A percentile compares a stretch with the other conserved stretches of the same genome.
These are phyloP conservation scores for Ambrosia artemisiifolia DNA, from an alignment of 129 eudicot species.

Conservation along the genomic window DNA sequence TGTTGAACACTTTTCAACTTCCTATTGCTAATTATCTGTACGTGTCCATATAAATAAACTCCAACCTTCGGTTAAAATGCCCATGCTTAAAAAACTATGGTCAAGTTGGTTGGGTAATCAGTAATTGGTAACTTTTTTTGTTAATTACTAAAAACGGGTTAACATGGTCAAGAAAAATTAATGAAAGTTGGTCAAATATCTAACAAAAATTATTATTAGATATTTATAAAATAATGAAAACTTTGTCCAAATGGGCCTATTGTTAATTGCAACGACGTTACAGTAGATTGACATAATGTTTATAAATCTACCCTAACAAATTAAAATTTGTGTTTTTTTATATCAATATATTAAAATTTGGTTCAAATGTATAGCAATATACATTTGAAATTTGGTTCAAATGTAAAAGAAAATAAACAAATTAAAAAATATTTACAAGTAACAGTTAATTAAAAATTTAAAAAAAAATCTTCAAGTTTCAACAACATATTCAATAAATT, in stretches of 20 bases:
- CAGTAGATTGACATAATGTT: background rate
- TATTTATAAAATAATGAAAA: background rate
- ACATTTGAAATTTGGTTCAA: background rate
- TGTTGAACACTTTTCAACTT: conserved; percentile 58
- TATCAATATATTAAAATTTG: background rate
- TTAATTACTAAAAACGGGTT: no score
- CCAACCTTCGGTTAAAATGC: background rate
- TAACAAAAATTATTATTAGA: background rate
- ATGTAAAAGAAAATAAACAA: background rate
- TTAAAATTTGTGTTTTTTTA: conserved; percentile 1
- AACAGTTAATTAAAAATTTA: background rate
- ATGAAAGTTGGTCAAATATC: background rate
- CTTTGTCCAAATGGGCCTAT: background rate
- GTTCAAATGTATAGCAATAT: background rate
- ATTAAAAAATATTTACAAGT: background rate
- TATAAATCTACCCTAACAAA: background rate
- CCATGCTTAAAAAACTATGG: background rate
- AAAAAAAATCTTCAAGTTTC: background rate
- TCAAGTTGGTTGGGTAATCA: background rate
- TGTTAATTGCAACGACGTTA: no score
- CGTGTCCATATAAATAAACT: background rate
- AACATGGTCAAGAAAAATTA: background rate
- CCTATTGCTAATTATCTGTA: conserved; percentile 72
- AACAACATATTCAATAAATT: no score
- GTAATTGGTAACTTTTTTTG: background rate